Percentiles rank a stretch among this genome's conserved stretches.
phyloP scores from a whole-genome alignment of 495 filamentous ascomycete genomes.

The Hypomontagnella submonticulosa region DNA sequence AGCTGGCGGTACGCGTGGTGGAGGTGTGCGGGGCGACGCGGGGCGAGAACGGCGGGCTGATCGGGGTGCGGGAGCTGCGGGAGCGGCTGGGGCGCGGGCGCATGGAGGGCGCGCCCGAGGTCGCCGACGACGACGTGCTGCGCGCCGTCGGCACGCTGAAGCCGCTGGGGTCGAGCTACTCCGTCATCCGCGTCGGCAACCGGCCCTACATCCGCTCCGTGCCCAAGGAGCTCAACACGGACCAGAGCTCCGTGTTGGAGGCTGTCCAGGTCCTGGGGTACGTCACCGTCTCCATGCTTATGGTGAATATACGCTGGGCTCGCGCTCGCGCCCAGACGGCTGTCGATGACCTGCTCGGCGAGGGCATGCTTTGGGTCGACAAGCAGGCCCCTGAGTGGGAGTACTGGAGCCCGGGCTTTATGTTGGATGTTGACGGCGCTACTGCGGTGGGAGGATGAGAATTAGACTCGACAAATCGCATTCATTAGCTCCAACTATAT shows the following conservation, averaged over 20 bases:
- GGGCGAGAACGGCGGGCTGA: constrained; percentile 90
- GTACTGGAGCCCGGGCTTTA: constrained; percentile 90
- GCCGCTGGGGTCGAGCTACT: constrained; percentile 88
- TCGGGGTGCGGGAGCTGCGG: constrained; percentile 83
- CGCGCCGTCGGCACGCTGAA: constrained; percentile 88
- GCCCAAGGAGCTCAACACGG: constrained; percentile 94
- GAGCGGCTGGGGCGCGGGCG: constrained; percentile 75
- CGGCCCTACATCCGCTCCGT: constrained; percentile 91
- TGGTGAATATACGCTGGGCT: constrained; percentile 89
- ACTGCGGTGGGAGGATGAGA: constrained; percentile 29
- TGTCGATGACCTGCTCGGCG: constrained; percentile 88
- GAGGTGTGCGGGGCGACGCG: constrained; percentile 90
- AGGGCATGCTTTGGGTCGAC: constrained; percentile 95
- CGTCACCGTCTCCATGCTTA: constrained; percentile 90
- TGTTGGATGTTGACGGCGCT: constrained; percentile 51
- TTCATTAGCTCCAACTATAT: neutral
- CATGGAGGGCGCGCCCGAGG: constrained; percentile 78
- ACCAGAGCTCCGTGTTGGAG: constrained; percentile 92
- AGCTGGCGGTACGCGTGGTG: constrained; percentile 91
- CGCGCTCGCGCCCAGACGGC: constrained; percentile 85
- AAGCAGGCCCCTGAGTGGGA: constrained; percentile 86
- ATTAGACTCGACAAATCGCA: neutral
- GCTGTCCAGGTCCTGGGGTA: constrained; percentile 86
- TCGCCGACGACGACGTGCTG: constrained; percentile 88
- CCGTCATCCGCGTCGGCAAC: constrained; percentile 80